phyloP scores from a whole-genome alignment of 1,139 yeast genomes.

The Suzukiozyma palmioleophila region DNA sequence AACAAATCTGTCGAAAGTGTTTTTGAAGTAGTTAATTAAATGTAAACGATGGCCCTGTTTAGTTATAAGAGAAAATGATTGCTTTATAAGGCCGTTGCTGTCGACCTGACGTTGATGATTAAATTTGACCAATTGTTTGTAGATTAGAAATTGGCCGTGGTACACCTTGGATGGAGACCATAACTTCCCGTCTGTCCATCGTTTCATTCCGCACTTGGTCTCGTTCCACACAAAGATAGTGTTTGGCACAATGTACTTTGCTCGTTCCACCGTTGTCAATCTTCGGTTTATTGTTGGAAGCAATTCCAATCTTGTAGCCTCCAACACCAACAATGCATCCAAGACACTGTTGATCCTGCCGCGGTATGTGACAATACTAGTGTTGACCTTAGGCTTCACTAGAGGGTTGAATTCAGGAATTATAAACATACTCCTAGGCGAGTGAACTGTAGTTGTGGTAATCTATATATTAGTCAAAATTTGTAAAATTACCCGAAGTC shows the following conservation, averaged over 20 bases:
- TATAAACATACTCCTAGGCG: constrained; percentile 11
- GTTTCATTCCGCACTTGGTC: constrained; percentile 61
- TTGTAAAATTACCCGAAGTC: no score
- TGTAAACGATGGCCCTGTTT: constrained; percentile 49
- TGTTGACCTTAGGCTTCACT: constrained; percentile 5
- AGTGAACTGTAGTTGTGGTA: background rate
- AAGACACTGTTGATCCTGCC: constrained; percentile 54
- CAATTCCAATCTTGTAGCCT: constrained; percentile 55
- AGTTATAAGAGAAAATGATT: constrained; percentile 51
- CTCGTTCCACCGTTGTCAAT: constrained; percentile 54
- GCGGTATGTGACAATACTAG: constrained; percentile 53
- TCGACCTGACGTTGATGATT: constrained; percentile 19
- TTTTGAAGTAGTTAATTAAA: constrained; percentile 47
- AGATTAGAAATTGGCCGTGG: constrained; percentile 58
- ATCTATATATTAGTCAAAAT: no score
- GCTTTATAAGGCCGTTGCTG: constrained; percentile 51
- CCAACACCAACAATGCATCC: constrained; percentile 63
- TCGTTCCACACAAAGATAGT: constrained; percentile 71
- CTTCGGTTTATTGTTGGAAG: constrained; percentile 59
- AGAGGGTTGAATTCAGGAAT: constrained; percentile 15
- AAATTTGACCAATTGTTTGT: constrained; percentile 52
- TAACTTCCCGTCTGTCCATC: constrained; percentile 74
- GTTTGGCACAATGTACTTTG: constrained; percentile 47
- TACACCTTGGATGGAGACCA: constrained; percentile 69
- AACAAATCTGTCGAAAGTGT: constrained; percentile 9